Conservation (phyloP, 2,329 filamentous ascomycete species). For the Exophiala calicioides region DNA sequence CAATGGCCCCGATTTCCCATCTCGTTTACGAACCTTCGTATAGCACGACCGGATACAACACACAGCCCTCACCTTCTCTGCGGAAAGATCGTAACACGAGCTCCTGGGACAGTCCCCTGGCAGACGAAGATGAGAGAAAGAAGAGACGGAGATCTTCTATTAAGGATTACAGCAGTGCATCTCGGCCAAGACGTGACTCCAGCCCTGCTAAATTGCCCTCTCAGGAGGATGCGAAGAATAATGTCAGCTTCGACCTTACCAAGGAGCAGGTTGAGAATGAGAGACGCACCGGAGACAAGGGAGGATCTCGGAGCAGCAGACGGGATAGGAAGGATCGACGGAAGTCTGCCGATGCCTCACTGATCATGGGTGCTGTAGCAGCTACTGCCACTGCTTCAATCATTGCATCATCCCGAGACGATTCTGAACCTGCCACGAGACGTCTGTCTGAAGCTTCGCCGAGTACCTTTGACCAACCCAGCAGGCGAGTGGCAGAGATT, state of each 20-base stretch:
- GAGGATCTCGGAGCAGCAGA: conserved; percentile 30
- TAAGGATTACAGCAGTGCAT: not conserved
- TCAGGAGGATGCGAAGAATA: conserved; percentile 51
- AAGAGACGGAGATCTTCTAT: not conserved
- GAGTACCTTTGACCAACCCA: too few relatives aligned
- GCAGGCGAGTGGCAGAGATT: conserved; percentile 27
- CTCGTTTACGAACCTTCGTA: conserved; percentile 13
- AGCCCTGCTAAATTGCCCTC: conserved; percentile 23
- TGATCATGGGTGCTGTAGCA: not conserved
- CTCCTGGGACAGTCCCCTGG: not conserved
- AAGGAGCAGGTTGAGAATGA: conserved; percentile 58
- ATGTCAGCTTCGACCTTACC: conserved; percentile 60
- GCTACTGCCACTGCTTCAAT: too few relatives aligned
- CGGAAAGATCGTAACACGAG: not conserved
- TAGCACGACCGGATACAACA: not conserved
- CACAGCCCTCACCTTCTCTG: not conserved
- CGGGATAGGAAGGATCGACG: conserved; percentile 29
- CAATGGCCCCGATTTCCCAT: conserved; percentile 68
- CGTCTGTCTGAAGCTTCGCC: conserved; percentile 5
- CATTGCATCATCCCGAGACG: not conserved
- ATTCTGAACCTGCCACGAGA: not conserved
- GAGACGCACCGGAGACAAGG: conserved; percentile 33
- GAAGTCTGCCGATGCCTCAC: conserved; percentile 14
- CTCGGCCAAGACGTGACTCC: conserved; percentile 21
- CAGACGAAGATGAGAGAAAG: not conserved